A percentile compares a stretch with the other conserved stretches of the same genome.
Evolutionary conservation across 148 eudicot species (phyloP).

Genomic region (Nyssa sinensis): DNA sequence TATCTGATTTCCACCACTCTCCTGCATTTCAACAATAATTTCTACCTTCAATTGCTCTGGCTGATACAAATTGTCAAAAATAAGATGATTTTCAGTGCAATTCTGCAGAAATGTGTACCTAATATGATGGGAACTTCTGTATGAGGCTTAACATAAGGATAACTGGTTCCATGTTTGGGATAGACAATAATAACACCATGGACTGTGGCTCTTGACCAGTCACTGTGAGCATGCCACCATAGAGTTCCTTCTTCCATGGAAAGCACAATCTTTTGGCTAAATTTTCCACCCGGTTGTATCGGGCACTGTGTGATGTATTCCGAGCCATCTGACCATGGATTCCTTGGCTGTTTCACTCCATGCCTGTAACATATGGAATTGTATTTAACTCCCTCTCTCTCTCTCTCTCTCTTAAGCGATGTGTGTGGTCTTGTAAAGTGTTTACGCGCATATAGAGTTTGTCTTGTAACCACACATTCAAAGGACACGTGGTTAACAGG

Average conservation of each 20-base stretch:
- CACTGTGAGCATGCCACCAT: slow-evolving; percentile 24
- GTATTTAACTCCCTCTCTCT: no score
- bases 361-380: slow-evolving; percentile 14
- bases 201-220: slow-evolving; percentile 20
- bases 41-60: neutral
- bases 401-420: no score
- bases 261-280: slow-evolving; percentile 6
- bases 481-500: no score
- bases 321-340: slow-evolving; percentile 22
- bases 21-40: slow-evolving; percentile 1
- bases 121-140: slow-evolving; percentile 8
- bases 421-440: no score
- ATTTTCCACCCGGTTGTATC: slow-evolving; percentile 5
- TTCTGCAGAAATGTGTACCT: neutral
- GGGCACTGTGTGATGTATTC: slow-evolving; percentile 16
- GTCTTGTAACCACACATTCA: no score
- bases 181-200: slow-evolving; percentile 12
- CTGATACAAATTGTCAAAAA: neutral
- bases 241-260: slow-evolving; percentile 22
- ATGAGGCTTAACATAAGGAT: slow-evolving; percentile 13
- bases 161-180: neutral
- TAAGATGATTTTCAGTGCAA: neutral
- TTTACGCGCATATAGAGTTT: no score
- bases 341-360: slow-evolving; percentile 11
- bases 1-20: slow-evolving; percentile 28